Conservation (phyloP, 1,284 basidiomycete species). For the Sporisorium reilianum region DNA sequence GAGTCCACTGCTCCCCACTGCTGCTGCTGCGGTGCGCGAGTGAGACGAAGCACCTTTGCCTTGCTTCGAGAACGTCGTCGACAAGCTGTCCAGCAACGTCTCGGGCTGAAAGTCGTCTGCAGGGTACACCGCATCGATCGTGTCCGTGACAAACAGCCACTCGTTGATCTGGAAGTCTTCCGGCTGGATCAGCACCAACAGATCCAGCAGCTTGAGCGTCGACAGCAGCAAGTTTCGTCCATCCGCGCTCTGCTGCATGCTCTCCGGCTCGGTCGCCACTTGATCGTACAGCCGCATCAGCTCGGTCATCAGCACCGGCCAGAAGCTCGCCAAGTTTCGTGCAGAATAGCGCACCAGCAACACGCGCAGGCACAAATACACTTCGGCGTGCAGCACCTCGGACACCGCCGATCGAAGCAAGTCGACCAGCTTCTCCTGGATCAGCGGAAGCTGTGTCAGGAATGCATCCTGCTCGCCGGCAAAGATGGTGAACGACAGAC, state of each 20-base stretch:
- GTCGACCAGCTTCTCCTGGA: conserved; percentile 97
- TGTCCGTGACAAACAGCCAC: conserved; percentile 99
- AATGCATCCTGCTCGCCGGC: conserved; percentile 90
- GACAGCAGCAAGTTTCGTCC: conserved; percentile 84
- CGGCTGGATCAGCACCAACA: conserved; percentile 89
- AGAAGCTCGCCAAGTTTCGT: conserved; percentile 92
- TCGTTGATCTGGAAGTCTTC: conserved; percentile 99
- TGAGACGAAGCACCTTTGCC: background rate
- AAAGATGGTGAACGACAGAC: conserved; percentile 86
- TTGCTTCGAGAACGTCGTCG: conserved; percentile 76
- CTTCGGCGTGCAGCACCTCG: conserved; percentile 87
- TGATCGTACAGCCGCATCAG: conserved; percentile 77
- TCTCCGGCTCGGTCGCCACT: conserved; percentile 72
- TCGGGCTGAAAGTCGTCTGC: conserved; percentile 85
- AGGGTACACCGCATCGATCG: conserved; percentile 91
- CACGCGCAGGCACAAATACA: conserved; percentile 89
- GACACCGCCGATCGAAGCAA: conserved; percentile 81
- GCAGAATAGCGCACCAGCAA: conserved; percentile 90
- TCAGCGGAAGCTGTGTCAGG: conserved; percentile 86
- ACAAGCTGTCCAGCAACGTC: conserved; percentile 88
- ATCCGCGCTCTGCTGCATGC: conserved; percentile 78
- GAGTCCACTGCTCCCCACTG: background rate
- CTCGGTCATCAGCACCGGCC: conserved; percentile 95
- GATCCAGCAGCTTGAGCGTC: conserved; percentile 92
- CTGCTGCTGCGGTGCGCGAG: background rate